Evolutionary conservation across 2,329 filamentous ascomycete species (phyloP).

Genomic region (Penicillium sp.): DNA sequence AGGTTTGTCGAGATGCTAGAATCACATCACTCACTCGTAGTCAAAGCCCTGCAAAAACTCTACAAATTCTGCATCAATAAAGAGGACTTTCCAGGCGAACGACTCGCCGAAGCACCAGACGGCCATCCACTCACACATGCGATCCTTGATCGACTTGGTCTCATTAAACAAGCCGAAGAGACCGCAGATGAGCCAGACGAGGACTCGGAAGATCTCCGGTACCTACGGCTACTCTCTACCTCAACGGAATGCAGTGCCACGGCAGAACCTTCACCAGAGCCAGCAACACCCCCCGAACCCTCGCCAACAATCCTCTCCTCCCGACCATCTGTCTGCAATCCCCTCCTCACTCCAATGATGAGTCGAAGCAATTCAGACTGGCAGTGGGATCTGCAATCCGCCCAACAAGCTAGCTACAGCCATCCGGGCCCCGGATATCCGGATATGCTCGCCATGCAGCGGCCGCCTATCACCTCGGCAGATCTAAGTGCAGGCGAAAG

Average conservation of each 20-base stretch:
- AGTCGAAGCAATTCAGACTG: conserved; percentile 15
- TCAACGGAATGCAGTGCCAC: conserved; percentile 41
- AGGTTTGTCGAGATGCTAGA: conserved; percentile 50
- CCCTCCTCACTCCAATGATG: conserved; percentile 12
- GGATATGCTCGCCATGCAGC: conserved; percentile 21
- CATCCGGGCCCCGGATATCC: conserved; percentile 26
- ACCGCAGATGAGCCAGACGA: conserved; percentile 38
- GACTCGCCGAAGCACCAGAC: conserved; percentile 41
- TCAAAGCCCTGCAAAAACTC: conserved; percentile 45
- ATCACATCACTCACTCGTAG: conserved; percentile 45
- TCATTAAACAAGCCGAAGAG: conserved; percentile 48
- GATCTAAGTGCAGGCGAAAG: conserved; percentile 20
- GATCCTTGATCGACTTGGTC: conserved; percentile 44
- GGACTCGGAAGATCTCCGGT: conserved; percentile 39
- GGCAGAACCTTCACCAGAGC: conserved; percentile 42
- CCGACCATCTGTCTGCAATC: conserved; percentile 20
- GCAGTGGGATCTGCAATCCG: conserved; percentile 33
- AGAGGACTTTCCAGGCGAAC: conserved; percentile 46
- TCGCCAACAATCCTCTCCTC: conserved; percentile 25
- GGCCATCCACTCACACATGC: conserved; percentile 46
- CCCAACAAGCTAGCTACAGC: conserved; percentile 22
- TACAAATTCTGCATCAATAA: conserved; percentile 46
- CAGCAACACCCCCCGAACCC: conserved; percentile 35
- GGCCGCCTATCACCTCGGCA: conserved; percentile 17
- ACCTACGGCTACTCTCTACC: conserved; percentile 37